phyloP scores from a whole-genome alignment of 257 asterid species.

The Coffea canephora region DNA sequence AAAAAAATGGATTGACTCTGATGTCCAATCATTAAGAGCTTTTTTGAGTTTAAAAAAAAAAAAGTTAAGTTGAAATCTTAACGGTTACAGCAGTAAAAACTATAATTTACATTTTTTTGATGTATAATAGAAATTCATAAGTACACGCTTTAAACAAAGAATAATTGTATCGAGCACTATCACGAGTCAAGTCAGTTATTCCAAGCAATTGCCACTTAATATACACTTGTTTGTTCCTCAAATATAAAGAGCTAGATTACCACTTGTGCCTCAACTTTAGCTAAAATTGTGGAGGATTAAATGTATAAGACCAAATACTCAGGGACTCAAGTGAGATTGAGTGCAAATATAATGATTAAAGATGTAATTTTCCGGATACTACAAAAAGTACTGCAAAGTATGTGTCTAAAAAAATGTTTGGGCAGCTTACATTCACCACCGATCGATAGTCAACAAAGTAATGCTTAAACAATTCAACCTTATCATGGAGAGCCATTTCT shows the following conservation, averaged over 20 bases:
- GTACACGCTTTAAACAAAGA: not conserved
- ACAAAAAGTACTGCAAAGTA: not conserved
- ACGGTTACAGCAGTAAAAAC: not conserved
- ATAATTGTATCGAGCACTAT: not conserved
- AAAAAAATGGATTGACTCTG: not conserved
- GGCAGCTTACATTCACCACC: not conserved
- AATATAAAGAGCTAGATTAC: not conserved
- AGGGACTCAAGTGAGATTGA: too few species aligned
- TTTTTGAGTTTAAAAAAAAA: not conserved
- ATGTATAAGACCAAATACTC: not conserved
- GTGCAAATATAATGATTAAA: not conserved
- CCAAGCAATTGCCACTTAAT: not conserved
- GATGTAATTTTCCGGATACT: not conserved
- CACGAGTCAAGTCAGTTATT: not conserved
- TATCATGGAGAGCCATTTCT: constrained; percentile 4
- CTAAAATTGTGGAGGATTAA: not conserved
- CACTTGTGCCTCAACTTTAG: not conserved
- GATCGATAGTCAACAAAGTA: not conserved
- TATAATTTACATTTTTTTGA: not conserved
- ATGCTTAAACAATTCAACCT: constrained; percentile 9
- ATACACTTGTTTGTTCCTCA: not conserved
- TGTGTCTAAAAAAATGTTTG: not conserved
- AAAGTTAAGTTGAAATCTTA: not conserved
- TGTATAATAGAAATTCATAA: not conserved
- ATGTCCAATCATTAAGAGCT: not conserved